Conservation (phyloP, 2,329 filamentous ascomycete species). For the Cytospora leucostoma region DNA sequence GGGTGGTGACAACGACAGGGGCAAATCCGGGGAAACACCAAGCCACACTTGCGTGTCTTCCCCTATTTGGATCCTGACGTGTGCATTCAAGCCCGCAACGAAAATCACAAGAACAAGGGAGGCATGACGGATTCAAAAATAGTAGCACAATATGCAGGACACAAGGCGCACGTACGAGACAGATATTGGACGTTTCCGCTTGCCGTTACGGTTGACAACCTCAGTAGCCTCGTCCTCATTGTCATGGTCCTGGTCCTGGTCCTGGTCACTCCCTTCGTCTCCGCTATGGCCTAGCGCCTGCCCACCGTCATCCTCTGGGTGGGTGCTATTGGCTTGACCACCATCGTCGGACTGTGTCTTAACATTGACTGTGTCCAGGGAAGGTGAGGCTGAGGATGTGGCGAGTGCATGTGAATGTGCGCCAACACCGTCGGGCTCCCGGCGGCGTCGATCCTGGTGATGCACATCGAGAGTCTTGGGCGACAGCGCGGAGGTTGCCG, state of each 20-base stretch:
- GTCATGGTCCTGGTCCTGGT: conserved; percentile 38
- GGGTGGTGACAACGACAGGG: conserved; percentile 8
- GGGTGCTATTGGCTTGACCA: not conserved
- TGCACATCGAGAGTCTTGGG: conserved; percentile 14
- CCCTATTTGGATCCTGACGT: not conserved
- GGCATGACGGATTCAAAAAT: conserved; percentile 28
- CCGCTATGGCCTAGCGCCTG: conserved; percentile 30
- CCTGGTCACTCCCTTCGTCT: conserved; percentile 50
- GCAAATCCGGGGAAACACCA: conserved; percentile 4
- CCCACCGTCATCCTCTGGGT: conserved; percentile 19
- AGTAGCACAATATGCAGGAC: conserved; percentile 6
- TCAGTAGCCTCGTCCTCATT: conserved; percentile 47
- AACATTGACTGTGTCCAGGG: conserved; percentile 20
- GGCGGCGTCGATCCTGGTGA: conserved; percentile 1
- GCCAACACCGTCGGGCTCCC: conserved; percentile 5
- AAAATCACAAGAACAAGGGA: not conserved
- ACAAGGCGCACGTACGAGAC: conserved; percentile 53
- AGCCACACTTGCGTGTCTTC: not conserved
- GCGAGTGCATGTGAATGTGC: not conserved
- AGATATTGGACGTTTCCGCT: conserved; percentile 62
- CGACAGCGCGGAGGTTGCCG: conserved; percentile 10
- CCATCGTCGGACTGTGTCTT: conserved; percentile 22
- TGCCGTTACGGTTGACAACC: conserved; percentile 45
- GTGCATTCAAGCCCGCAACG: not conserved
- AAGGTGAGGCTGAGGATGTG: conserved; percentile 20